These are phyloP conservation scores for Aspergillus arachidicola DNA, from an alignment of 2,329 filamentous ascomycete genomes.

Conservation along the genomic window DNA sequence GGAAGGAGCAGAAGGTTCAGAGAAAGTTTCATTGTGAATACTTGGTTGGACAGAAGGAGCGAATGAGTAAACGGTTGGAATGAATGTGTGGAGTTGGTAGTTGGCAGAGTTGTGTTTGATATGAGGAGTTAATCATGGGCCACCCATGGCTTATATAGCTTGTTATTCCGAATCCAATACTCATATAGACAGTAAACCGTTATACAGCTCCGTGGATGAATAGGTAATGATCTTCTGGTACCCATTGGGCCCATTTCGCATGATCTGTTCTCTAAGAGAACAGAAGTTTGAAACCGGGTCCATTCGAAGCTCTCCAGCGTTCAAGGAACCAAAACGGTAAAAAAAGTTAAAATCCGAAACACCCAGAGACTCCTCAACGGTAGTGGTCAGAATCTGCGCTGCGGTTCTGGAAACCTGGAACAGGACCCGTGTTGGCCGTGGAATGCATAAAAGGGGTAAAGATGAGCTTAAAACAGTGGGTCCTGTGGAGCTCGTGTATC, in stretches of 20 bases:
- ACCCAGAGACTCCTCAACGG: too few relatives aligned
- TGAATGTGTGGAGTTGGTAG: not conserved
- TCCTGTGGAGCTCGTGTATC: not conserved
- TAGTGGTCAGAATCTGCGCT: not conserved
- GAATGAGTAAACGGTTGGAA: not conserved
- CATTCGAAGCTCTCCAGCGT: not conserved
- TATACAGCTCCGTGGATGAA: slow-evolving; percentile 1
- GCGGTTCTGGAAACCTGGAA: not conserved
- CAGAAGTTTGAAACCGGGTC: not conserved
- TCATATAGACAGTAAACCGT: not conserved
- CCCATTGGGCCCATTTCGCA: not conserved
- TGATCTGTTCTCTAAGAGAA: not conserved
- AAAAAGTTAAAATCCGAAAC: not conserved
- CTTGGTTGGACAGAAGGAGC: not conserved
- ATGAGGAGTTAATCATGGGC: not conserved
- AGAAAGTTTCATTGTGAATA: slow-evolving; percentile 2
- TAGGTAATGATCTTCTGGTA: slow-evolving; percentile 5
- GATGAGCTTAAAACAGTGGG: not conserved
- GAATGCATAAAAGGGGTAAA: not conserved
- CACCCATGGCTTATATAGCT: not conserved
- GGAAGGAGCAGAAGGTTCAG: slow-evolving; percentile 12
- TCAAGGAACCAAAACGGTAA: not conserved
- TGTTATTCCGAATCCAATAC: not conserved
- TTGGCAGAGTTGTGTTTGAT: not conserved
- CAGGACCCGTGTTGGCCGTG: not conserved